Conservation (phyloP, 2,329 filamentous ascomycete species). For the Phaeosphaeriaceae sp. region DNA sequence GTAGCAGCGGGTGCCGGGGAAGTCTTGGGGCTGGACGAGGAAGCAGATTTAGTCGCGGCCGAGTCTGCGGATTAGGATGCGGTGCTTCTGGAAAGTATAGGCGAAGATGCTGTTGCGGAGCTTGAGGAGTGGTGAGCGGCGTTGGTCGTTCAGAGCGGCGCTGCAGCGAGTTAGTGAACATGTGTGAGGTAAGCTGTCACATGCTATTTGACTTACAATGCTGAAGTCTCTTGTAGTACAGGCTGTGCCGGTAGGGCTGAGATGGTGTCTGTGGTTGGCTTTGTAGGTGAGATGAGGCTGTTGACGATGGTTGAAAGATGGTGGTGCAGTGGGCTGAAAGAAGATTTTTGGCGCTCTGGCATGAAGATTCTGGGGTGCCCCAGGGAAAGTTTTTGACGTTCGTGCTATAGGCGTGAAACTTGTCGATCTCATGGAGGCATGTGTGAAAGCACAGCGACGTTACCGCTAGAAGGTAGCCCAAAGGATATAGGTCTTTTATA, state of each 20-base stretch:
- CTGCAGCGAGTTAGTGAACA: not conserved
- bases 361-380: not conserved
- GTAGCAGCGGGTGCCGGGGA: not conserved
- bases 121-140: not conserved
- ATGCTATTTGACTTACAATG: not conserved
- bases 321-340: no score
- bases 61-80: not conserved
- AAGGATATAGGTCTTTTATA: no score
- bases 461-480: not conserved
- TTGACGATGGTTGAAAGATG: no score
- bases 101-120: constrained; percentile 2
- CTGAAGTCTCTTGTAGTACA: not conserved
- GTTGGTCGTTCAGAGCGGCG: not conserved
- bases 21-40: not conserved
- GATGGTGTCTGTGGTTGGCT: no score
- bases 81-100: not conserved
- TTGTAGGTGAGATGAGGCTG: no score
- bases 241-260: not conserved
- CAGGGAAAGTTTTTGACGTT: not conserved
- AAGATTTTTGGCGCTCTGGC: not conserved
- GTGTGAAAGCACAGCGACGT: not conserved
- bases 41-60: not conserved
- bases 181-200: not conserved
- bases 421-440: no score
- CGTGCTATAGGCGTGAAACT: not conserved